Evolutionary conservation across 768 basidiomycete species (phyloP).

Genomic region (Lentinula lateritia): DNA sequence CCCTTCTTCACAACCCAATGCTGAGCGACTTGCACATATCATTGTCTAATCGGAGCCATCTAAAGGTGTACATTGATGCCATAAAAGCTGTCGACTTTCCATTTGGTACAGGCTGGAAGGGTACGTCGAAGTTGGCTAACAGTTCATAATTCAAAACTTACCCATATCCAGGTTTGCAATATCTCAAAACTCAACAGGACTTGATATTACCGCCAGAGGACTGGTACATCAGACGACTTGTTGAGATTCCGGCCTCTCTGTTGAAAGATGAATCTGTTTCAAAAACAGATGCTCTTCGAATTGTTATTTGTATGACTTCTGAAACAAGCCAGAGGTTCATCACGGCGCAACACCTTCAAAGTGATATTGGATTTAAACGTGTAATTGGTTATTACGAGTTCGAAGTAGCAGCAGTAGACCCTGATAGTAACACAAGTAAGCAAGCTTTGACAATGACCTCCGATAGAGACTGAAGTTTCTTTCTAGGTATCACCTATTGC

Average conservation of each 20-base stretch:
- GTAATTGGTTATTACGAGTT: constrained; percentile 22
- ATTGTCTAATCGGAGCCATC: constrained; percentile 17
- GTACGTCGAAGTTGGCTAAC: constrained; percentile 1
- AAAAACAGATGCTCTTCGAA: neutral
- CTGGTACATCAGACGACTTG: constrained; percentile 8
- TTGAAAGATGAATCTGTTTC: neutral
- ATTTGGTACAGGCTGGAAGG: constrained; percentile 17
- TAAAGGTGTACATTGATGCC: constrained; percentile 15
- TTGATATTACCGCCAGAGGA: neutral
- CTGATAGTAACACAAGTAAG: constrained; percentile 14
- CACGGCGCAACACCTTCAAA: constrained; percentile 16
- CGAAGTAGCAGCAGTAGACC: constrained; percentile 17
- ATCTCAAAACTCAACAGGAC: constrained; percentile 11
- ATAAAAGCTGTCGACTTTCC: constrained; percentile 12
- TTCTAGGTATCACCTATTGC: constrained; percentile 18
- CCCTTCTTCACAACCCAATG: constrained; percentile 9
- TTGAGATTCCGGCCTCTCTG: neutral
- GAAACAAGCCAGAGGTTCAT: constrained; percentile 12
- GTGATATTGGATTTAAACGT: constrained; percentile 21
- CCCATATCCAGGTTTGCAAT: constrained; percentile 9
- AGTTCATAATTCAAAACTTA: neutral
- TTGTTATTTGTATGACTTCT: constrained; percentile 16
- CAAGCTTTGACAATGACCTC: too few species aligned
- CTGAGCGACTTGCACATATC: constrained; percentile 21
- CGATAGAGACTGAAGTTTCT: too few species aligned